phyloP scores from a whole-genome alignment of 1,139 yeast genomes.

The Kodamaea anthophila region DNA sequence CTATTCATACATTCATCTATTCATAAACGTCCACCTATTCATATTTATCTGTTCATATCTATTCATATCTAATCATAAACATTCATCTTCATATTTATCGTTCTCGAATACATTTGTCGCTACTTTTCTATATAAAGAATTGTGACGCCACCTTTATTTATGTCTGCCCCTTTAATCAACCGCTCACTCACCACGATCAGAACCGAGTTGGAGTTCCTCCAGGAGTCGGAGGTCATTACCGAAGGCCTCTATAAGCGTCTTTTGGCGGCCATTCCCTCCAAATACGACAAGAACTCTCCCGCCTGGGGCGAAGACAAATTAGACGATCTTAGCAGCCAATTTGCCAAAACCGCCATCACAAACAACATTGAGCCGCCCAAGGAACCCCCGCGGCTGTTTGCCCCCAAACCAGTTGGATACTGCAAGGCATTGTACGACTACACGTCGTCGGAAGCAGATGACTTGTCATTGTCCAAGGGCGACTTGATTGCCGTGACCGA shows the following conservation, averaged over 20 bases:
- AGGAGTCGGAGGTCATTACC: constrained; percentile 70
- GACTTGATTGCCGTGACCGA: constrained; percentile 66
- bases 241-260: constrained; percentile 52
- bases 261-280: constrained; percentile 48
- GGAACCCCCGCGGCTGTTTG: constrained; percentile 17
- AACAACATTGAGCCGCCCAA: constrained; percentile 14
- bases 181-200: constrained; percentile 71
- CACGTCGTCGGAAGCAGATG: constrained; percentile 65
- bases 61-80: no score
- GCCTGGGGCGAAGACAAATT: constrained; percentile 46
- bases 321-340: constrained; percentile 13
- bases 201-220: constrained; percentile 75
- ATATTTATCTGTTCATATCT: no score
- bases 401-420: constrained; percentile 29
- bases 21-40: no score
- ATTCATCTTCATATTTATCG: no score
- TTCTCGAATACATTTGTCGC: no score
- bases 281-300: constrained; percentile 48
- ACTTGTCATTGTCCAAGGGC: constrained; percentile 58
- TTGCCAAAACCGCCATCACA: constrained; percentile 20
- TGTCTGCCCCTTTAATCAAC: constrained; percentile 62
- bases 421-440: constrained; percentile 71
- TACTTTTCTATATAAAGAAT: no score
- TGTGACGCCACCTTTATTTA: no score
- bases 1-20: no score